phyloP scores from a whole-genome alignment of 805 yeast species.

The Kazachstania bromeliacearum region DNA sequence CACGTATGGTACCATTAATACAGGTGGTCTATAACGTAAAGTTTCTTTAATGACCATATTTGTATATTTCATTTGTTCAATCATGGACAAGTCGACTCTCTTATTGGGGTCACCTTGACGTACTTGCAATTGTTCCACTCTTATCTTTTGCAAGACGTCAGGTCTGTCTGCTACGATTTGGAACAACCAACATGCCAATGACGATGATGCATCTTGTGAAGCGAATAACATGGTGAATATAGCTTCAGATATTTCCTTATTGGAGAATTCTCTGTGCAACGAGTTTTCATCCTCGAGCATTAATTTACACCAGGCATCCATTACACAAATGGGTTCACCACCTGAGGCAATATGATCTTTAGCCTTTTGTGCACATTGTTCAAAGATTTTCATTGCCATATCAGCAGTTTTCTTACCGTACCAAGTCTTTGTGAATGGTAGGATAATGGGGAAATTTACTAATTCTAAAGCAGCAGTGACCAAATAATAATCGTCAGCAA shows the following conservation, averaged over 20 bases:
- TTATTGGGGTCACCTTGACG: constrained; percentile 65
- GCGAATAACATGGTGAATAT: constrained; percentile 95
- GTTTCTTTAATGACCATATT: constrained; percentile 85
- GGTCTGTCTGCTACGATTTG: constrained; percentile 95
- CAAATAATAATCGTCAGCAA: constrained; percentile 86
- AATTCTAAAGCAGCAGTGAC: constrained; percentile 95
- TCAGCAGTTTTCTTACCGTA: constrained; percentile 91
- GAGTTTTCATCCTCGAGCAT: constrained; percentile 62
- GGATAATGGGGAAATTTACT: constrained; percentile 93
- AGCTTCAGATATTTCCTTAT: constrained; percentile 91
- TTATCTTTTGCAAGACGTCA: constrained; percentile 72
- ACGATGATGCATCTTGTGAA: constrained; percentile 95
- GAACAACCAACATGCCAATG: constrained; percentile 96
- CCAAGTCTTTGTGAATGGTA: constrained; percentile 97
- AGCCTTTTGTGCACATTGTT: constrained; percentile 77
- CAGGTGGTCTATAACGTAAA: constrained; percentile 94
- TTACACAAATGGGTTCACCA: constrained; percentile 74
- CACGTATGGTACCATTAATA: constrained; percentile 94
- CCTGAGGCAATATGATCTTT: constrained; percentile 70
- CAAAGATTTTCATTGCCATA: constrained; percentile 87
- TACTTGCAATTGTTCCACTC: constrained; percentile 83
- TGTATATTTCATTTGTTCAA: constrained; percentile 83
- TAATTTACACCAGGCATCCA: constrained; percentile 89
- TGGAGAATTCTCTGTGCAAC: constrained; percentile 70
- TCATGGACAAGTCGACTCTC: constrained; percentile 58